These are phyloP conservation scores for Dillenia suffruticosa DNA, from an alignment of 164 flowering plant species.

Conservation along the genomic window DNA sequence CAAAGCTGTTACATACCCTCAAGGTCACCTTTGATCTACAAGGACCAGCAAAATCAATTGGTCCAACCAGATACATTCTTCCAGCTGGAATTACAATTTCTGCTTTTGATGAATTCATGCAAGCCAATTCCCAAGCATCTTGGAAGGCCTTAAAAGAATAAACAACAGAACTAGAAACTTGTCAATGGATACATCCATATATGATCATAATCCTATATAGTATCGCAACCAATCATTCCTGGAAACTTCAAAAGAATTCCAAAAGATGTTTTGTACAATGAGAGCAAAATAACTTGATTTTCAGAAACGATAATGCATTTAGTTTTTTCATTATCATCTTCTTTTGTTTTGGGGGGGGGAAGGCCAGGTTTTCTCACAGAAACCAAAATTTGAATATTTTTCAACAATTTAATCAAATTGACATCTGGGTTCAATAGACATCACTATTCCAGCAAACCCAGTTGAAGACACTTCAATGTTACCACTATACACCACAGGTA, in stretches of 20 bases:
- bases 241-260: background rate
- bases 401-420: no score
- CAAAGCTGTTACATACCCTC: slow-evolving; percentile 33
- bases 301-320: background rate
- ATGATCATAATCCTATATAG: no score
- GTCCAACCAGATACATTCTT: slow-evolving; percentile 42
- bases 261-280: background rate
- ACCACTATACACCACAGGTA: no score
- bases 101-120: slow-evolving; percentile 39
- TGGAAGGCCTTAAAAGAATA: slow-evolving; percentile 48
- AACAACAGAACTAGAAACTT: background rate
- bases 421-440: no score
- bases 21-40: slow-evolving; percentile 66
- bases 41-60: slow-evolving; percentile 68
- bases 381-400: no score
- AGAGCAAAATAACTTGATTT: background rate
- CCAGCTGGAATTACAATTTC: slow-evolving; percentile 50
- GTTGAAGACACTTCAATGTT: no score
- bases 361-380: no score
- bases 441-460: no score
- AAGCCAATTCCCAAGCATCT: slow-evolving; percentile 70
- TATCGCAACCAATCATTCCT: background rate
- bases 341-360: no score
- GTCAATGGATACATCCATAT: background rate
- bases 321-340: no score